These are phyloP conservation scores for Inosperma sp. DNA, from an alignment of 768 basidiomycete species.

Conservation along the genomic window DNA sequence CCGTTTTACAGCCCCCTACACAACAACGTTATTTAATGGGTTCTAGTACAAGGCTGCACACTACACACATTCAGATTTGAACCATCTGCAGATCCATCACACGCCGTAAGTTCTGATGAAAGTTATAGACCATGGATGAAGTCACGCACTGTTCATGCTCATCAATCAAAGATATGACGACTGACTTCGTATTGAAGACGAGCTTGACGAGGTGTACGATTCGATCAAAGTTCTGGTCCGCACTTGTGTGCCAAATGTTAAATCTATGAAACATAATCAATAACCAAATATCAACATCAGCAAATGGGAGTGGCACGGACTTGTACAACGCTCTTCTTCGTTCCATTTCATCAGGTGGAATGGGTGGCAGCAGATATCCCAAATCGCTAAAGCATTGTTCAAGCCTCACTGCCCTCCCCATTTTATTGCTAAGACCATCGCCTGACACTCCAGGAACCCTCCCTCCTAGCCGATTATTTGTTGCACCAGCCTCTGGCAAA, in stretches of 20 bases:
- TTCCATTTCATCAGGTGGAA: constrained; percentile 80
- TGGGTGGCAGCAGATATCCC: constrained; percentile 74
- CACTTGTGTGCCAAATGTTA: constrained; percentile 83
- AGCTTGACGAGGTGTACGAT: constrained; percentile 90
- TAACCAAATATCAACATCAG: neutral
- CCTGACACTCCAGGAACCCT: constrained; percentile 19
- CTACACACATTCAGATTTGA: constrained; percentile 78
- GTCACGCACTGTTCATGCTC: constrained; percentile 71
- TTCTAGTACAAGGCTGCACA: constrained; percentile 1
- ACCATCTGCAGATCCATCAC: constrained; percentile 59
- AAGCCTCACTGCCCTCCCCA: constrained; percentile 56
- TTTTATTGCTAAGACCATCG: constrained; percentile 29
- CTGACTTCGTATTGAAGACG: constrained; percentile 87
- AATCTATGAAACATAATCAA: constrained; percentile 44
- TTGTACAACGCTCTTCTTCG: constrained; percentile 82
- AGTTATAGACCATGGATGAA: constrained; percentile 4
- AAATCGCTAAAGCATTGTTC: constrained; percentile 60
- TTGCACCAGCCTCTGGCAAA: constrained; percentile 26
- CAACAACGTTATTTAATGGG: constrained; percentile 3
- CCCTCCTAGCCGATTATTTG: constrained; percentile 23
- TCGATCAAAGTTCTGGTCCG: constrained; percentile 89
- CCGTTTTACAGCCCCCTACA: constrained; percentile 43
- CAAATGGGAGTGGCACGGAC: constrained; percentile 45
- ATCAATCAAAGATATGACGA: constrained; percentile 79
- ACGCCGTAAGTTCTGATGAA: too few species aligned